Conservation (phyloP, 495 filamentous ascomycete genomes). For the Annulohypoxylon moriforme region DNA sequence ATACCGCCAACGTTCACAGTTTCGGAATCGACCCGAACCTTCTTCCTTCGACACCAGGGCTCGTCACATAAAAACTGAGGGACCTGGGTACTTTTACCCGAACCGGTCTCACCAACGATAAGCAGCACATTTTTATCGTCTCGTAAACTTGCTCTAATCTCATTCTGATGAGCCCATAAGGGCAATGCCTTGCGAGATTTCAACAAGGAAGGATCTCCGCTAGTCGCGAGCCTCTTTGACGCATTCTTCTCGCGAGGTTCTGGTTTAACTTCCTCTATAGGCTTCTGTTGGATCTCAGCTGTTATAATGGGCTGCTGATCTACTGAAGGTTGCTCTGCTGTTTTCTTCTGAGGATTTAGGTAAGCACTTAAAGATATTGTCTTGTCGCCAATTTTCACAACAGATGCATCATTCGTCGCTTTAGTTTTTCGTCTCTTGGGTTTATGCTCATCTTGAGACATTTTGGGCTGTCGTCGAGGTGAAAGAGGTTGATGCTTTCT, state of each 20-base stretch:
- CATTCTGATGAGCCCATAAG: conserved; percentile 77
- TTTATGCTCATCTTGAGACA: conserved; percentile 43
- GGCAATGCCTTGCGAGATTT: conserved; percentile 72
- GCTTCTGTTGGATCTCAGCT: conserved; percentile 25
- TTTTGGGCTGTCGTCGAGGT: conserved; percentile 9
- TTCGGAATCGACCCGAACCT: conserved; percentile 60
- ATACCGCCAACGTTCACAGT: conserved; percentile 77
- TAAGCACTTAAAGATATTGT: conserved; percentile 56
- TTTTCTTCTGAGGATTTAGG: conserved; percentile 48
- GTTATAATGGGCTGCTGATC: conserved; percentile 8
- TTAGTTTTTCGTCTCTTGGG: conserved; percentile 48
- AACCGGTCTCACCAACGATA: conserved; percentile 93
- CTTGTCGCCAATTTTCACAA: conserved; percentile 55
- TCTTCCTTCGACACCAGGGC: conserved; percentile 76
- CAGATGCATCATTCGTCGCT: conserved; percentile 33
- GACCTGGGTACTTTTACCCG: conserved; percentile 96
- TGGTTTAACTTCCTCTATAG: not conserved
- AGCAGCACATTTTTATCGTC: conserved; percentile 80
- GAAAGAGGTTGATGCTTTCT: conserved; percentile 16
- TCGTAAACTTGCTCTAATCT: conserved; percentile 72
- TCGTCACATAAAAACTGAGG: conserved; percentile 89
- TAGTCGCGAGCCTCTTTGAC: not conserved
- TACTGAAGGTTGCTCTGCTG: conserved; percentile 32
- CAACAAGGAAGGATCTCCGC: conserved; percentile 50
- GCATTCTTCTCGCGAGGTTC: conserved; percentile 8